A percentile compares a stretch with the other conserved stretches of the same genome.
These are phyloP conservation scores for Rhizopogon rudus DNA, from an alignment of 768 basidiomycete species.

Conservation along the genomic window DNA sequence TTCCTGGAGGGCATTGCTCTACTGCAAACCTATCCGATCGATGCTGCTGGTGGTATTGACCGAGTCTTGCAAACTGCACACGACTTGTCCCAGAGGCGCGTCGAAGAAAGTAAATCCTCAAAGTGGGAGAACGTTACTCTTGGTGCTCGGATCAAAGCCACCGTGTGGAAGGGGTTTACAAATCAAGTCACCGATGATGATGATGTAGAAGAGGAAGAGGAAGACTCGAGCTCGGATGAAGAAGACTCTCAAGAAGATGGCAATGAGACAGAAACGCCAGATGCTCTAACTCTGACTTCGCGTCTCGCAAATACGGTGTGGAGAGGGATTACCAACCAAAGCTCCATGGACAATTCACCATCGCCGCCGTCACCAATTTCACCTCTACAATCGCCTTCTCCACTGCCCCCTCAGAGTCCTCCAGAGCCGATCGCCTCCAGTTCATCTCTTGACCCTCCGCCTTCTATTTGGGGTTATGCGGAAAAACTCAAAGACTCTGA, in stretches of 20 bases:
- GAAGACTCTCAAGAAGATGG: slow-evolving; percentile 32
- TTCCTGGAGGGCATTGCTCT: slow-evolving; percentile 64
- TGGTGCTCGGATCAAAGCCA: slow-evolving; percentile 50
- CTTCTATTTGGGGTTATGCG: slow-evolving; percentile 63
- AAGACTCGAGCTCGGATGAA: slow-evolving; percentile 18
- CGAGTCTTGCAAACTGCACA: slow-evolving; percentile 61
- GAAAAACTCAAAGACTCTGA: slow-evolving; percentile 73
- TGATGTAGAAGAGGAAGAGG: slow-evolving; percentile 25
- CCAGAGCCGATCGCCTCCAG: slow-evolving; percentile 1
- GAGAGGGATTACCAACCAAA: slow-evolving; percentile 74
- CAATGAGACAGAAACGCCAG: slow-evolving; percentile 40
- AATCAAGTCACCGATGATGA: slow-evolving; percentile 42
- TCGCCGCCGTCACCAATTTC: slow-evolving; percentile 35
- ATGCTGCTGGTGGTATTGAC: slow-evolving; percentile 65
- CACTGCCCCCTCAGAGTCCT: slow-evolving; percentile 9
- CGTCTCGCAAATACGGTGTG: slow-evolving; percentile 62
- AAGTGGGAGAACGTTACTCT: slow-evolving; percentile 38
- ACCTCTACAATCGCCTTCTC: slow-evolving; percentile 23
- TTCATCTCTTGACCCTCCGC: slow-evolving; percentile 9
- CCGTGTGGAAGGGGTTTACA: slow-evolving; percentile 66
- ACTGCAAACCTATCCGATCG: slow-evolving; percentile 61
- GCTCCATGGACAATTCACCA: slow-evolving; percentile 52
- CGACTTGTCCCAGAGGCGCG: slow-evolving; percentile 53
- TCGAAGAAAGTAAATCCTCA: slow-evolving; percentile 29
- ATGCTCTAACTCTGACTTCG: slow-evolving; percentile 38